Percentiles rank a stretch among this genome's conserved stretches.
Evolutionary conservation across 352 stramenopile genomes (phyloP).

Genomic region (Blastocystis sp.): DNA sequence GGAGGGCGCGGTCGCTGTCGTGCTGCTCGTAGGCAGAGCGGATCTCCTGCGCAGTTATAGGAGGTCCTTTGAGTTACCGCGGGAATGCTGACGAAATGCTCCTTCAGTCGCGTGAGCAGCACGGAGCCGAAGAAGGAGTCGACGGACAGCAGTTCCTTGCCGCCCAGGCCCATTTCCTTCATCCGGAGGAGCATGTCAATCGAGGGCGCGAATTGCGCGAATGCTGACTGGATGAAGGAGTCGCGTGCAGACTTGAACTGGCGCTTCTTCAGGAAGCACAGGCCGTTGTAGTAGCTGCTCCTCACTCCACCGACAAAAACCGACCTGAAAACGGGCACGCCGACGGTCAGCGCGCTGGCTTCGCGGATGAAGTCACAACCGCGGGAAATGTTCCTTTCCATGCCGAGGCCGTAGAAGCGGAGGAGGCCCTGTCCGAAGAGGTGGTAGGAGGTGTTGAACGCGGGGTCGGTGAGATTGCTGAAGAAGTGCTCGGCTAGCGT

Average conservation of each 20-base stretch:
- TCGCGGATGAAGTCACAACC: conserved; percentile 22
- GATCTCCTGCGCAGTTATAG: neutral
- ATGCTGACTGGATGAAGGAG: neutral
- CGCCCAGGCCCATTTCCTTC: conserved; percentile 4
- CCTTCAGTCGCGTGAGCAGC: neutral
- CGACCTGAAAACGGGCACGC: conserved; percentile 1
- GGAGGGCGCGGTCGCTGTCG: neutral
- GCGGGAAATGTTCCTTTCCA: conserved; percentile 2
- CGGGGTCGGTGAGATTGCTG: conserved; percentile 30
- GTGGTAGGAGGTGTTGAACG: conserved; percentile 46
- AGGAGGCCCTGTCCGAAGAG: conserved; percentile 40
- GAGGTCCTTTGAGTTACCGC: neutral
- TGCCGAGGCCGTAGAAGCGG: conserved; percentile 47
- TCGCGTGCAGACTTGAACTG: conserved; percentile 18
- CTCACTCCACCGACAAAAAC: neutral
- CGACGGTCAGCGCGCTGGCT: neutral
- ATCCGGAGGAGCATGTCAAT: conserved; percentile 42
- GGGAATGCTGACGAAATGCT: neutral
- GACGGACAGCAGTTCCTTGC: neutral
- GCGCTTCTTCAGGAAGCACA: conserved; percentile 6
- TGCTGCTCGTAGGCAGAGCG: neutral
- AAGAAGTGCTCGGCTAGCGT: conserved; percentile 27
- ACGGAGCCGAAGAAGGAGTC: conserved; percentile 24
- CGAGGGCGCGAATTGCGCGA: conserved; percentile 13
- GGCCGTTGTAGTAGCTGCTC: conserved; percentile 41